Conservation (phyloP, 768 basidiomycete species). For the Rickenella mellea region DNA sequence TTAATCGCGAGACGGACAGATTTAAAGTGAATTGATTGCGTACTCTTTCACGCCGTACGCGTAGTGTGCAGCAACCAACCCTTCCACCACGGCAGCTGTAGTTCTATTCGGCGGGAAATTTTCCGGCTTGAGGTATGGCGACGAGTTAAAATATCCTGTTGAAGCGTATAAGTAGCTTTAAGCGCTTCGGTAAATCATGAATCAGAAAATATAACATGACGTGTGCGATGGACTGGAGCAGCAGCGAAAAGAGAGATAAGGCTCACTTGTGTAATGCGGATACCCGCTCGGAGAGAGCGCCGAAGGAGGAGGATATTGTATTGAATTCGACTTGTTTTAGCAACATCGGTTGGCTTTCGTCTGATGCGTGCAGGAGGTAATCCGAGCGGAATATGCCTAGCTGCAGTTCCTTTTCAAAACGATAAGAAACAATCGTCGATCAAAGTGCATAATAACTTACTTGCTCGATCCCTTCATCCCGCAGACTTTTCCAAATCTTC, state of each 20-base stretch:
- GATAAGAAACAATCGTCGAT: slow-evolving; percentile 4
- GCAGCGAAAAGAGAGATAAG: not conserved
- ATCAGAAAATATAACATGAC: not conserved
- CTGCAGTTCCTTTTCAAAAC: slow-evolving; percentile 57
- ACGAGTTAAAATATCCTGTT: slow-evolving; percentile 59
- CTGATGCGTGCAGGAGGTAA: slow-evolving; percentile 70
- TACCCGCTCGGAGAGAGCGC: slow-evolving; percentile 57
- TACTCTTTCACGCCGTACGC: slow-evolving; percentile 57
- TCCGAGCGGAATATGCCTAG: slow-evolving; percentile 92
- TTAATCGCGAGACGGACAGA: not conserved
- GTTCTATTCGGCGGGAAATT: slow-evolving; percentile 73
- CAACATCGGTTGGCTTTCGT: slow-evolving; percentile 13
- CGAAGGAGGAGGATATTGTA: slow-evolving; percentile 90
- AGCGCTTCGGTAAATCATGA: not conserved
- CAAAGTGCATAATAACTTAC: slow-evolving; percentile 21
- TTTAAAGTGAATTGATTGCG: slow-evolving; percentile 7
- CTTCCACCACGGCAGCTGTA: slow-evolving; percentile 56
- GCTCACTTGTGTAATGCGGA: slow-evolving; percentile 70
- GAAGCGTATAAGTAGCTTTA: slow-evolving; percentile 55
- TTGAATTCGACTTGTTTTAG: slow-evolving; percentile 98
- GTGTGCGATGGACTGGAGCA: not conserved
- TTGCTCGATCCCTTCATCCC: slow-evolving; percentile 53
- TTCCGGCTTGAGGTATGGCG: slow-evolving; percentile 37
- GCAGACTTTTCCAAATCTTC: slow-evolving; percentile 72
- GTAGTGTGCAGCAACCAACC: slow-evolving; percentile 71